Evolutionary conservation across 768 basidiomycete genomes (phyloP).

Genomic region (Leccinellum luteum): DNA sequence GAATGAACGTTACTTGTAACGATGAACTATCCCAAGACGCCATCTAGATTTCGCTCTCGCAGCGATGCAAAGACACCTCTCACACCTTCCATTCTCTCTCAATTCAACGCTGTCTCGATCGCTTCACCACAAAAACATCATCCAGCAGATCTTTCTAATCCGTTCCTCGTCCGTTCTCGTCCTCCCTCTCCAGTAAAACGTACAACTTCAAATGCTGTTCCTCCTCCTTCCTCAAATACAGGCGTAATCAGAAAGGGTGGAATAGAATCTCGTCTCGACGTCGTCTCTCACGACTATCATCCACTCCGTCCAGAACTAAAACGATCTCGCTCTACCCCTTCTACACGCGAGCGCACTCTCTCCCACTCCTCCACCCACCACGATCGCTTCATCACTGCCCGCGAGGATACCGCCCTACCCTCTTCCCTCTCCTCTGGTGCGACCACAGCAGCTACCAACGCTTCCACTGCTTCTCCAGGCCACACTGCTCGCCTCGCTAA

Average conservation of each 20-base stretch:
- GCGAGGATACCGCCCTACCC: constrained; percentile 52
- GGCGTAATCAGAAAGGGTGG: constrained; percentile 77
- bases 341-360: constrained; percentile 38
- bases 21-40: constrained; percentile 40
- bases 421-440: constrained; percentile 62
- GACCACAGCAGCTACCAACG: constrained; percentile 33
- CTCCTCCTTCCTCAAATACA: constrained; percentile 59
- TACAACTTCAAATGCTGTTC: constrained; percentile 45
- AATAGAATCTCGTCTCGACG: constrained; percentile 72
- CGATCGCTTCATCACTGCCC: constrained; percentile 72
- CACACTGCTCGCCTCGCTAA: constrained; percentile 77
- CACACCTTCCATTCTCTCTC: constrained; percentile 42
- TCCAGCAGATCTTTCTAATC: constrained; percentile 54
- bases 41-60: constrained; percentile 45
- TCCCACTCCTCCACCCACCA: constrained; percentile 45
- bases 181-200: constrained; percentile 75
- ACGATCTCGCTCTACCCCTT: constrained; percentile 72
- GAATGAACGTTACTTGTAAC: no score
- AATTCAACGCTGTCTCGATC: constrained; percentile 37
- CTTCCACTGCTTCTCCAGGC: constrained; percentile 61
- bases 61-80: constrained; percentile 50
- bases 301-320: constrained; percentile 62
- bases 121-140: constrained; percentile 29
- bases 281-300: constrained; percentile 74
- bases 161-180: constrained; percentile 57